Conservation (phyloP, 202 grass and related monocot genomes). For the Setaria italica region DNA sequence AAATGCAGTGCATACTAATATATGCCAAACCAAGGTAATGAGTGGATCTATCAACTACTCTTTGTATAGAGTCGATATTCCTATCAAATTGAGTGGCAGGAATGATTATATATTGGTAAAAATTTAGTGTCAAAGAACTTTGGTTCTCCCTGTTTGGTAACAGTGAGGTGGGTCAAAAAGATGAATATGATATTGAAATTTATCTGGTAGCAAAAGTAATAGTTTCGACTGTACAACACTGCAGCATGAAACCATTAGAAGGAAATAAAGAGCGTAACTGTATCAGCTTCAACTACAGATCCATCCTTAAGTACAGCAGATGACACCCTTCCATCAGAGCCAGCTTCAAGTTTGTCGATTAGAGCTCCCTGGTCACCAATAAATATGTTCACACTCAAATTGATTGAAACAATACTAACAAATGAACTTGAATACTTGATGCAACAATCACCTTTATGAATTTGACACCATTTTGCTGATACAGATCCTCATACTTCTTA, state of each 20-base stretch:
- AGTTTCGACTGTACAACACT: neutral
- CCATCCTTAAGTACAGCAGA: conserved; percentile 90
- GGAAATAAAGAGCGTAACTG: conserved; percentile 49
- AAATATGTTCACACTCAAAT: conserved; percentile 26
- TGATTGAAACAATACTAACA: neutral
- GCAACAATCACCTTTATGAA: conserved; percentile 70
- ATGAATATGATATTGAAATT: neutral
- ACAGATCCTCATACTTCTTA: conserved; percentile 84
- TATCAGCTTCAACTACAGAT: conserved; percentile 85
- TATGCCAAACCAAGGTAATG: neutral
- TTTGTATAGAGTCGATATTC: neutral
- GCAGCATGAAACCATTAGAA: conserved; percentile 21
- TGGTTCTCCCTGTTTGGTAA: neutral
- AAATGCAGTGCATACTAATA: neutral
- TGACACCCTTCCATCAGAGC: conserved; percentile 82
- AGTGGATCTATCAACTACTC: neutral
- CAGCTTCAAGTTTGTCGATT: conserved; percentile 89
- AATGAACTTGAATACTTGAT: conserved; percentile 36
- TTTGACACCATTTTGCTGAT: conserved; percentile 82
- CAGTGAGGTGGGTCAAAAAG: neutral
- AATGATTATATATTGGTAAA: neutral
- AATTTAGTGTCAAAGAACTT: neutral
- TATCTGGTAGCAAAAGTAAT: neutral
- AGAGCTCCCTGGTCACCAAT: conserved; percentile 50
- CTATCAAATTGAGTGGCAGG: neutral